Evolutionary conservation across 108 stramenopile species (phyloP), one percentile per base, ranked within the genome.

Genomic region (Poteriospumella lacustris): DNA sequence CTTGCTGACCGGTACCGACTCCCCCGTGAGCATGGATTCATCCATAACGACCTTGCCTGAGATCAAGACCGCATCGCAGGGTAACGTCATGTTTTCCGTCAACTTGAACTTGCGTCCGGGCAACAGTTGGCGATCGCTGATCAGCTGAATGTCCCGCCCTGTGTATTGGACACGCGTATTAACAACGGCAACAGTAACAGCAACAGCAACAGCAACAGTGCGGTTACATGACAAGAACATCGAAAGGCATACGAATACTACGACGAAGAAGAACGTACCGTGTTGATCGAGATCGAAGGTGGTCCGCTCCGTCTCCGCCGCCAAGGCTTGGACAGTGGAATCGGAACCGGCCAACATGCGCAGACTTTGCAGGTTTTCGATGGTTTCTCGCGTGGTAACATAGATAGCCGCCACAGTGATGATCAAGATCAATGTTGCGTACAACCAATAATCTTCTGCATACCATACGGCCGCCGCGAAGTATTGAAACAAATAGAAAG

Each of bases 1-100:
- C 33, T 73, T 73, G 41, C 31, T 73, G 36, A 73, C 41, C 5
- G 70, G 70, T 9, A 73, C 42, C 28, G 44, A 52, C 41, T 73
- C 70, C 12, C 70, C 70, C 26, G 70, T 73, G 9, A 73, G 31
- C 70, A 73, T 73, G 44, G 70, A 73, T 33, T 73, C 70, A 73
- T 73, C 70, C 38, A 73, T 31, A 5, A 44, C 9, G 31, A 73
- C 70, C 31, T 56, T 44, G 42, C 70, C 70, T 34, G 70, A 73
- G 19, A 73, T 33, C 28, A 73, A 56, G 3, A 73, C 41, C 26
- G 70, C 70, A 73, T 73, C 70, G 24, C 70, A 73, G 9, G 70
- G 70, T 12, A 73, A 19, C 3, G 42, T 33, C 15, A 56, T 42
- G 5, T 3, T 3, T 26, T 73, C n/a, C 12, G 26, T 5, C 5